Conservation (phyloP, 2,329 filamentous ascomycete genomes). For the Penicillium sp. region DNA sequence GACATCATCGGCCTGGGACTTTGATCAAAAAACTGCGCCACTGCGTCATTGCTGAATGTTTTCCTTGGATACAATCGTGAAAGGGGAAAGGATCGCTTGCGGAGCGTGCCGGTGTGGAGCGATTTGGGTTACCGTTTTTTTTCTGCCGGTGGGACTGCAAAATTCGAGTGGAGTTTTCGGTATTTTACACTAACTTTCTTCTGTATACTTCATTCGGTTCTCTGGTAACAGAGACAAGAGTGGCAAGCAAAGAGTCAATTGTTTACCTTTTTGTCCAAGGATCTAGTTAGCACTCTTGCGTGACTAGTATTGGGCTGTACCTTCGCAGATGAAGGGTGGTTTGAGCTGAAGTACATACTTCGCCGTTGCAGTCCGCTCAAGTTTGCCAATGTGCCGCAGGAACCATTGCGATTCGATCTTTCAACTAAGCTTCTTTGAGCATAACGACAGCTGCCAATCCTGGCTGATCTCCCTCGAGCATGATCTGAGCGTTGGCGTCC, state of each 20-base stretch:
- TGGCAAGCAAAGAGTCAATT: neutral
- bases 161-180: neutral
- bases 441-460: neutral
- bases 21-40: neutral
- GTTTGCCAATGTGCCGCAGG: neutral
- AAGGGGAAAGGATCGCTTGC: neutral
- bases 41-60: neutral
- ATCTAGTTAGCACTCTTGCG: neutral
- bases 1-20: neutral
- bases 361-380: neutral
- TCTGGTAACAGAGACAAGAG: neutral
- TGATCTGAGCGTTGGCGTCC: neutral
- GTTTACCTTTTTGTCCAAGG: neutral
- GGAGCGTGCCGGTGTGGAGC: neutral
- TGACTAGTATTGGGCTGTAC: neutral
- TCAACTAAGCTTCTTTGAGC: constrained; percentile 5
- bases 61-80: neutral
- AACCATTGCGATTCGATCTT: neutral
- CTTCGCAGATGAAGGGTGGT: neutral
- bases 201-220: neutral
- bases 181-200: neutral
- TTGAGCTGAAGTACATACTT: neutral
- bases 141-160: neutral
- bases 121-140: neutral
- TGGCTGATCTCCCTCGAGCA: neutral